A percentile compares a stretch with the other conserved stretches of the same genome.
phyloP scores from a whole-genome alignment of 1,139 yeast species.

The Geotrichum reessii region DNA sequence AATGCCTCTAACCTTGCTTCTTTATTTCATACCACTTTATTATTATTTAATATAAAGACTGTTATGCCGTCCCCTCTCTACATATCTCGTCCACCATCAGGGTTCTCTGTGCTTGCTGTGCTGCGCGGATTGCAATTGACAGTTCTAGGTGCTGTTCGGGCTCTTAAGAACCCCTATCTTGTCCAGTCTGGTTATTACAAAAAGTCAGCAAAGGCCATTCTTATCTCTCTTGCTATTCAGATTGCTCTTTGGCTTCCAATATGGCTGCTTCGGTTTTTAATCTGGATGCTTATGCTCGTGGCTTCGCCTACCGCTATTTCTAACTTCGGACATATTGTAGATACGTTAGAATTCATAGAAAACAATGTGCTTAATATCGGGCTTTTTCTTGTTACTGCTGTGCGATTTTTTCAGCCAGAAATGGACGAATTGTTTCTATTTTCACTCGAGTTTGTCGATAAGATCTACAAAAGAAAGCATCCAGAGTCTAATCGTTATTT shows the following conservation, averaged over 20 bases:
- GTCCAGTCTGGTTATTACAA: slow-evolving; percentile 36
- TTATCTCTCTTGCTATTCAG: slow-evolving; percentile 40
- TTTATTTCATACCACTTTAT: not conserved
- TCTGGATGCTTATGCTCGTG: slow-evolving; percentile 20
- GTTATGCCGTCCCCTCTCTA: slow-evolving; percentile 48
- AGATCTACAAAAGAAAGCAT: slow-evolving; percentile 36
- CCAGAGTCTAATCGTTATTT: slow-evolving; percentile 34
- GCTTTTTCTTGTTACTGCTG: slow-evolving; percentile 41
- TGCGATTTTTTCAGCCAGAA: slow-evolving; percentile 39
- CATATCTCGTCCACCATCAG: slow-evolving; percentile 46
- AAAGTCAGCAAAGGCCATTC: slow-evolving; percentile 37
- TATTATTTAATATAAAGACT: not conserved
- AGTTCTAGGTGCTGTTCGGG: slow-evolving; percentile 45
- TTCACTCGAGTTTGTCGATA: slow-evolving; percentile 43
- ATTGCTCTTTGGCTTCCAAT: slow-evolving; percentile 39
- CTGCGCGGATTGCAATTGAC: slow-evolving; percentile 53
- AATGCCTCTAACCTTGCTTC: not conserved
- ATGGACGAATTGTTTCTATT: slow-evolving; percentile 39
- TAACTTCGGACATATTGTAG: slow-evolving; percentile 23
- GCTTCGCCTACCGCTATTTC: not conserved
- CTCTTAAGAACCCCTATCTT: slow-evolving; percentile 44
- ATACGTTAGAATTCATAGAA: slow-evolving; percentile 36
- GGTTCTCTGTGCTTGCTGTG: slow-evolving; percentile 45
- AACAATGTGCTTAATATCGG: slow-evolving; percentile 41
- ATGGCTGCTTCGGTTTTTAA: slow-evolving; percentile 21